phyloP scores from a whole-genome alignment of 2,329 filamentous ascomycete genomes.

The Colletotrichum navitas region DNA sequence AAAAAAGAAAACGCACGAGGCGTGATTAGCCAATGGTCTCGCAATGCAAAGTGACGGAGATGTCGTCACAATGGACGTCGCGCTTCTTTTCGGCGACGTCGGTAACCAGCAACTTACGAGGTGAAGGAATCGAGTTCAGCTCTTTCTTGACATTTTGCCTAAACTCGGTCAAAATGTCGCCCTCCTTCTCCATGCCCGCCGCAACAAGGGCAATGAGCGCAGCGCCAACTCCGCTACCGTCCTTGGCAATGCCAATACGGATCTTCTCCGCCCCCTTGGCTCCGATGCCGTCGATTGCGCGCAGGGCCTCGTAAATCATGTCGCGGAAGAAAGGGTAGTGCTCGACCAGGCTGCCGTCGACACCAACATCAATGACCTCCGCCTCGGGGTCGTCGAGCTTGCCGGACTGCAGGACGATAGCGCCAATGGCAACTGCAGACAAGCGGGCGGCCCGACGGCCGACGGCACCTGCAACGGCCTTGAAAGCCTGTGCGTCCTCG shows the following conservation, averaged over 20 bases:
- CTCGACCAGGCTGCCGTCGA: conserved; percentile 94
- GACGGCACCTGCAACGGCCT: conserved; percentile 84
- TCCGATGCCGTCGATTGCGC: conserved; percentile 83
- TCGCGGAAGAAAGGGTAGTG: conserved; percentile 95
- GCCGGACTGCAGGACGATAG: conserved; percentile 84
- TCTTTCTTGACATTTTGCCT: conserved; percentile 55
- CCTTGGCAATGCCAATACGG: conserved; percentile 95
- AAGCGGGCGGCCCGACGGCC: conserved; percentile 90
- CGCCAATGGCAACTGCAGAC: conserved; percentile 88
- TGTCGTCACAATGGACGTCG: conserved; percentile 45
- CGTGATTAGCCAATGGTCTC: conserved; percentile 44
- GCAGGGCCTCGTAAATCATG: conserved; percentile 86
- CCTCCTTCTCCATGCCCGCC: conserved; percentile 70
- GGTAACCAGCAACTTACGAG: conserved; percentile 47
- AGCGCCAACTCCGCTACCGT: conserved; percentile 94
- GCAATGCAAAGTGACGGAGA: conserved; percentile 13
- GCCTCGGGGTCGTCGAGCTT: conserved; percentile 74
- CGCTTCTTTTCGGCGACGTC: conserved; percentile 6
- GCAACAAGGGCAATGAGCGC: conserved; percentile 94
- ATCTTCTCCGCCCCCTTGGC: conserved; percentile 84
- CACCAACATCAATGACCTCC: conserved; percentile 87
- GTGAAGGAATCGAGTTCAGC: conserved; percentile 49
- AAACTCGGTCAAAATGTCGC: conserved; percentile 58
- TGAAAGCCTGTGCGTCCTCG: conserved; percentile 91
- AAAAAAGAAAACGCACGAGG: conserved; percentile 2